Evolutionary conservation across 768 basidiomycete genomes (phyloP).

Genomic region (Kwoniella dendrophila): DNA sequence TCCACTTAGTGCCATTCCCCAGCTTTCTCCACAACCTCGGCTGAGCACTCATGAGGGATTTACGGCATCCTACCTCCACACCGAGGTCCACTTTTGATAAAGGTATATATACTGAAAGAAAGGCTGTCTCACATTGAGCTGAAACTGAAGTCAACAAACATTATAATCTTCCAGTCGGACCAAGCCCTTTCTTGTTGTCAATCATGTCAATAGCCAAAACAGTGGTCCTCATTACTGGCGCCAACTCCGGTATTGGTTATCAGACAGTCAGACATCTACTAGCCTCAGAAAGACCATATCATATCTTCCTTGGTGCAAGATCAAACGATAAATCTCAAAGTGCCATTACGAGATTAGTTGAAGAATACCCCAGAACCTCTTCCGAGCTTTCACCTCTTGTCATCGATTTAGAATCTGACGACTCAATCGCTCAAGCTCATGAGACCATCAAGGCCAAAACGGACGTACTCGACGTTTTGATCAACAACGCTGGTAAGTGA

Average conservation of each 20-base stretch:
- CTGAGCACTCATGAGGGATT: too few relatives aligned
- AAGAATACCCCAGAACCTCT: neutral
- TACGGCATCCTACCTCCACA: neutral
- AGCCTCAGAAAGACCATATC: neutral
- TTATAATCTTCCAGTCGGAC: neutral
- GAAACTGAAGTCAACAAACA: too few relatives aligned
- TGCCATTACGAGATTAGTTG: neutral
- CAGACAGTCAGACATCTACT: slow-evolving; percentile 6
- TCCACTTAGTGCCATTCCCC: neutral
- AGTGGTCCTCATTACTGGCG: slow-evolving; percentile 9
- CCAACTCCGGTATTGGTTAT: slow-evolving; percentile 15
- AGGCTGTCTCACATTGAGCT: neutral
- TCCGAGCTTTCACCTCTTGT: neutral
- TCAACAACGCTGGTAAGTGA: slow-evolving; percentile 11
- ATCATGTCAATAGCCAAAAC: neutral
- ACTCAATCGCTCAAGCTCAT: slow-evolving; percentile 3
- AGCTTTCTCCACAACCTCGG: neutral
- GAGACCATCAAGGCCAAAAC: neutral
- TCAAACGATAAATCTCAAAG: neutral
- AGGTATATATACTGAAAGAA: slow-evolving; percentile 7
- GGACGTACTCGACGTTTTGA: slow-evolving; percentile 5
- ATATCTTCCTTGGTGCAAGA: slow-evolving; percentile 4
- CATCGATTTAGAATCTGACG: slow-evolving; percentile 13
- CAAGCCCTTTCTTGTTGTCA: neutral
- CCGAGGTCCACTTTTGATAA: slow-evolving; percentile 4